phyloP scores from a whole-genome alignment of 495 filamentous ascomycete species.

The Copromyces sp. region DNA sequence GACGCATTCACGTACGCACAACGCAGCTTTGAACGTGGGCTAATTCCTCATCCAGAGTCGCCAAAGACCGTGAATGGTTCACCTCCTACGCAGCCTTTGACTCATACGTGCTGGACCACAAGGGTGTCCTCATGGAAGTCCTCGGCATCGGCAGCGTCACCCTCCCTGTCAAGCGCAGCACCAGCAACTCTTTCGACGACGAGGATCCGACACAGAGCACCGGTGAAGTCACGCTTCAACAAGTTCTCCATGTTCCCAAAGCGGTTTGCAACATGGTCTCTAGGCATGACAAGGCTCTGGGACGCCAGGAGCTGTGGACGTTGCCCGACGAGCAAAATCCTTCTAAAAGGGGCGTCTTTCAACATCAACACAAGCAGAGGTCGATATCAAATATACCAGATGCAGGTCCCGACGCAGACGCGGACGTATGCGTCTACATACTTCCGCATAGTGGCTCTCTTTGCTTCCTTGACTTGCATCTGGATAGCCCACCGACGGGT shows the following conservation, averaged over 20 bases:
- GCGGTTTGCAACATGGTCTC: neutral
- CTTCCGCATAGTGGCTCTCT: neutral
- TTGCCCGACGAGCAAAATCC: neutral
- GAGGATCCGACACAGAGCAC: neutral
- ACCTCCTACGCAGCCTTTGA: neutral
- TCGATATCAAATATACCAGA: neutral
- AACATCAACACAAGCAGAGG: neutral
- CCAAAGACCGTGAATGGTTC: neutral
- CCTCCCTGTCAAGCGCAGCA: neutral
- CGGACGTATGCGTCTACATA: neutral
- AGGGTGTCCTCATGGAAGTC: neutral
- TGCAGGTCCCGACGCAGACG: neutral
- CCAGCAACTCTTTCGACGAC: neutral
- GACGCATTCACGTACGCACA: too few species aligned
- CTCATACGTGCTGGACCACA: neutral
- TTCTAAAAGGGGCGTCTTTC: neutral
- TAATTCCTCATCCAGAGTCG: neutral
- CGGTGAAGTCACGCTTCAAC: neutral
- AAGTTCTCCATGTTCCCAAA: neutral
- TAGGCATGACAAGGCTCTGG: neutral
- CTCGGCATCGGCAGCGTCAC: neutral
- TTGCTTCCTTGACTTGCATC: neutral
- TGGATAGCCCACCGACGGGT: neutral
- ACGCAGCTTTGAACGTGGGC: neutral
- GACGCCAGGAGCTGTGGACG: neutral